Conservation (phyloP, 2,329 filamentous ascomycete species). For the Colletotrichum sp. region DNA sequence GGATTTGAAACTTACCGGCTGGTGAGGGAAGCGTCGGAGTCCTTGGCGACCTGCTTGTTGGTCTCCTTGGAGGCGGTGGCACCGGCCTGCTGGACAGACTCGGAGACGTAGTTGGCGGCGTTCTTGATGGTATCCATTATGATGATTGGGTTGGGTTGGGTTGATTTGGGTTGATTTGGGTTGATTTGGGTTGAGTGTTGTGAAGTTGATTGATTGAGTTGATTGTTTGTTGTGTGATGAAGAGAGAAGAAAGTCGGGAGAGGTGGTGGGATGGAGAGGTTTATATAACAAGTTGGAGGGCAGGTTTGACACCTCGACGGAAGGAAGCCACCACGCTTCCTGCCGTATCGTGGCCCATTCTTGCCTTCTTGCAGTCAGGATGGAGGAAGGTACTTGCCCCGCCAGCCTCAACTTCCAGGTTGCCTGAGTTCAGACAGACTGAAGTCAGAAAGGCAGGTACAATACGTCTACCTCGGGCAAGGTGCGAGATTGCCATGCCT, state of each 20-base stretch:
- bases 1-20: constrained; percentile 52
- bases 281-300: constrained; percentile 26
- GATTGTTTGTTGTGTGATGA: constrained; percentile 25
- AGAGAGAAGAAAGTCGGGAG: not conserved
- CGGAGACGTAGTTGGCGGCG: constrained; percentile 71
- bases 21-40: constrained; percentile 52
- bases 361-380: not conserved
- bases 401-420: not conserved
- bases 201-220: constrained; percentile 23
- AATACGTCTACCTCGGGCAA: not conserved
- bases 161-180: constrained; percentile 27
- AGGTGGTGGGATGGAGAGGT: constrained; percentile 20
- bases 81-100: constrained; percentile 62
- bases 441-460: not conserved
- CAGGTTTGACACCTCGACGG: not conserved
- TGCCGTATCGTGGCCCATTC: constrained; percentile 5
- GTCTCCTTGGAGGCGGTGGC: constrained; percentile 67
- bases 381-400: constrained; percentile 11
- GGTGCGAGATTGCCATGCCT: not conserved
- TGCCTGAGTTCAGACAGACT: not conserved
- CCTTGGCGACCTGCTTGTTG: constrained; percentile 74
- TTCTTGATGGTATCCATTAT: constrained; percentile 62
- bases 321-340: not conserved
- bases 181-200: constrained; percentile 29
- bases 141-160: constrained; percentile 27